Conservation (phyloP, 805 yeast genomes). For the Zygosaccharomyces gambellarensis region DNA sequence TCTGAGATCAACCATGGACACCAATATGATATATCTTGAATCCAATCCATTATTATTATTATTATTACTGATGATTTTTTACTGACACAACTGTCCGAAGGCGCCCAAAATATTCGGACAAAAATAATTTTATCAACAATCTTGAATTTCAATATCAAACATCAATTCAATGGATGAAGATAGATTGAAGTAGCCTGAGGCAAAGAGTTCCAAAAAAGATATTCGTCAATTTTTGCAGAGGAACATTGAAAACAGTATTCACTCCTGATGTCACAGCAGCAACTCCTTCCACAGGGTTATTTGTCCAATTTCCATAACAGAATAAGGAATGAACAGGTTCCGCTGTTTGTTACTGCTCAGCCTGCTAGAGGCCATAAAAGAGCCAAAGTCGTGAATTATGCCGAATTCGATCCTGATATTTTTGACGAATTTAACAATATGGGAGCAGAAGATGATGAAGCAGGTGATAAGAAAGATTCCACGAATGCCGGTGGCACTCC, state of each 20-base stretch:
- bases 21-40: too few species aligned
- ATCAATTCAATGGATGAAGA: too few species aligned
- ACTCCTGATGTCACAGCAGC: constrained; percentile 19
- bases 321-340: constrained; percentile 66
- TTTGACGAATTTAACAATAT: constrained; percentile 42
- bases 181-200: too few species aligned
- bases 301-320: constrained; percentile 71
- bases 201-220: not conserved
- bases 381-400: constrained; percentile 70
- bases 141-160: too few species aligned
- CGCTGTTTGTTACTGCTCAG: constrained; percentile 66
- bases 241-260: not conserved
- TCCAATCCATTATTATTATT: too few species aligned
- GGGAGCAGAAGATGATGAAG: constrained; percentile 11
- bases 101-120: too few species aligned
- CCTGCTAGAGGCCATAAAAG: constrained; percentile 77
- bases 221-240: not conserved
- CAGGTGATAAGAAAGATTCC: constrained; percentile 8
- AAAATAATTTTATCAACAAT: too few species aligned
- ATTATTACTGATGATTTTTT: too few species aligned
- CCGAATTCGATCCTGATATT: constrained; percentile 70
- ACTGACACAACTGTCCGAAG: too few species aligned
- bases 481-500: constrained; percentile 7
- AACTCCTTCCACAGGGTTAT: constrained; percentile 64
- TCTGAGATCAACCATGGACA: too few species aligned